A percentile compares a stretch with the other conserved stretches of the same genome.
These are phyloP conservation scores for Pseudisothecium myosuroides DNA, from an alignment of 225 moss, liverwort and hornwort species.

Conservation along the genomic window DNA sequence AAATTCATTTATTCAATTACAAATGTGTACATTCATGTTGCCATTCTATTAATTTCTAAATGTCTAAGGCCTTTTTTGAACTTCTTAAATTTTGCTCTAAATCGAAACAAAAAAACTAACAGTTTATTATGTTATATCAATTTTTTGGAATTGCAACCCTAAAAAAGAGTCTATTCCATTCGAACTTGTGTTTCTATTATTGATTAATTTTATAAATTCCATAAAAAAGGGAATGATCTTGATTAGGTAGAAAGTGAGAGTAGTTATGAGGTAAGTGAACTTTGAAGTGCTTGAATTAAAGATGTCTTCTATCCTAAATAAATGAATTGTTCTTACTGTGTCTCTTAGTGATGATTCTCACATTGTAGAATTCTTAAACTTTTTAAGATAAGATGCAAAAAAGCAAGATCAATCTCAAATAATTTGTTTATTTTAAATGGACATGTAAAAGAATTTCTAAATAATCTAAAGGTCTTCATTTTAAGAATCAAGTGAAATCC, in stretches of 20 bases:
- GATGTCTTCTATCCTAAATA: not conserved
- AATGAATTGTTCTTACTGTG: not conserved
- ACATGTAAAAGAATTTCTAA: not conserved
- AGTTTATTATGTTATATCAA: too few relatives aligned
- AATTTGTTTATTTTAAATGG: not conserved
- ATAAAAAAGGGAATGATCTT: not conserved
- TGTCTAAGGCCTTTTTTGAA: too few relatives aligned
- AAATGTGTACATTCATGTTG: too few relatives aligned
- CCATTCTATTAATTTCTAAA: too few relatives aligned
- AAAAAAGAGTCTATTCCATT: rapidly evolving
- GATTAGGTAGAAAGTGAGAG: not conserved
- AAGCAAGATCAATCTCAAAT: not conserved
- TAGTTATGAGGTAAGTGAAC: not conserved
- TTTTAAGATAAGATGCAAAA: too few relatives aligned
- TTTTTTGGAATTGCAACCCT: too few relatives aligned
- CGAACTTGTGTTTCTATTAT: not conserved
- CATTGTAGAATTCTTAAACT: not conserved
- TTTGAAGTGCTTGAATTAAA: not conserved
- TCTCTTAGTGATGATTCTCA: not conserved
- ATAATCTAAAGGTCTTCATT: not conserved
- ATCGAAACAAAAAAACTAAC: too few relatives aligned
- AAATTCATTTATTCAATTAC: not conserved
- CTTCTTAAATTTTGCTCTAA: too few relatives aligned
- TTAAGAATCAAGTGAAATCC: not conserved
- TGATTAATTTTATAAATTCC: not conserved